Conservation (phyloP, 306 rosid species). For the Echinosophora koreensis region DNA sequence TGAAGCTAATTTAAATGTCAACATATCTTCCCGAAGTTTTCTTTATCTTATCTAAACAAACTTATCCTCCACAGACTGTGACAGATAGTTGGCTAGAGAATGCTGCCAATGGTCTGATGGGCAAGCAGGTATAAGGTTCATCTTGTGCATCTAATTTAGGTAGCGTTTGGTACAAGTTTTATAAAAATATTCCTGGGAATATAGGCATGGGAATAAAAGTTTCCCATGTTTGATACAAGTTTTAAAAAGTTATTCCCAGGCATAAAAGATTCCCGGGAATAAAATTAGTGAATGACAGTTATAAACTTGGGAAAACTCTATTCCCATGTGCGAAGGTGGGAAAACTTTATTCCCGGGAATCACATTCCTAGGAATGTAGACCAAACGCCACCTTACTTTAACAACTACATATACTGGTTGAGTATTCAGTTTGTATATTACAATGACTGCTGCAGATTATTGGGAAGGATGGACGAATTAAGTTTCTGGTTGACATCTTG, state of each 20-base stretch:
- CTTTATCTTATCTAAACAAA: constrained; percentile 12
- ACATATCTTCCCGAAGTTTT: constrained; percentile 7
- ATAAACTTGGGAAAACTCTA: too few relatives aligned
- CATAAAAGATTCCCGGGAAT: too few relatives aligned
- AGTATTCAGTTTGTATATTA: neutral
- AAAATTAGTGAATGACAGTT: too few relatives aligned
- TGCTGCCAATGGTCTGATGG: constrained; percentile 95
- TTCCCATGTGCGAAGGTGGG: too few relatives aligned
- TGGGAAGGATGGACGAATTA: constrained; percentile 70
- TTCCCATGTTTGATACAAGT: too few relatives aligned
- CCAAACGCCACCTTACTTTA: too few relatives aligned
- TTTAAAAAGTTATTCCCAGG: too few relatives aligned
- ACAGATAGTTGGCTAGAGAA: constrained; percentile 98
- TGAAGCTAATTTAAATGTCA: constrained; percentile 30
- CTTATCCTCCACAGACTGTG: constrained; percentile 63
- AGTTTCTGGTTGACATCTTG: constrained; percentile 72
- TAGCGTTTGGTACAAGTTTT: too few relatives aligned
- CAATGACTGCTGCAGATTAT: constrained; percentile 63
- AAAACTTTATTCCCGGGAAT: too few relatives aligned
- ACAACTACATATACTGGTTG: neutral
- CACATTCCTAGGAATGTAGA: too few relatives aligned
- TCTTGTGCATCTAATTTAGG: neutral
- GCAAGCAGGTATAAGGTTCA: constrained; percentile 68
- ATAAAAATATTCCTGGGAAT: too few relatives aligned
- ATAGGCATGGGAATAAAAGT: too few relatives aligned